Percentiles rank a stretch among this genome's conserved stretches.
Evolutionary conservation across 2,329 filamentous ascomycete genomes (phyloP).

Genomic region (Aspergillus pseudoviridinutans): DNA sequence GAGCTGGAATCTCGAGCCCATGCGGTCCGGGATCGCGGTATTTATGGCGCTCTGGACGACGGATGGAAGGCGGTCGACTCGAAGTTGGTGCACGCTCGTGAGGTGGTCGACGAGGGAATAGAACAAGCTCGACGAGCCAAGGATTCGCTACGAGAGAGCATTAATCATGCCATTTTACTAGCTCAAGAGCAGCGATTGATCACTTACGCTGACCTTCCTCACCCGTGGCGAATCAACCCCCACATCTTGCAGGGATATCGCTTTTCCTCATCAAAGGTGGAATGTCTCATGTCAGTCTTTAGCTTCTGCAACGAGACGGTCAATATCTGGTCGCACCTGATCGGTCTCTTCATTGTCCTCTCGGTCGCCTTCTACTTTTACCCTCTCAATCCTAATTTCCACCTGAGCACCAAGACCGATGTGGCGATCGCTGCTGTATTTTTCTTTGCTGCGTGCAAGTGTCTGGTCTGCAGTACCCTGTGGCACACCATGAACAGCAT

Average conservation of each 20-base stretch:
- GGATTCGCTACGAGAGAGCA: slow-evolving; percentile 75
- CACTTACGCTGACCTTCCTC: slow-evolving; percentile 81
- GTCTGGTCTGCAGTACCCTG: slow-evolving; percentile 87
- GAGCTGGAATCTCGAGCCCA: slow-evolving; percentile 82
- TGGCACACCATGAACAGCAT: slow-evolving; percentile 99
- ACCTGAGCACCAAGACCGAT: slow-evolving; percentile 78
- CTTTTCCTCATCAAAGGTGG: slow-evolving; percentile 85
- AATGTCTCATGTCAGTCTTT: slow-evolving; percentile 81
- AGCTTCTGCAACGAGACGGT: slow-evolving; percentile 85
- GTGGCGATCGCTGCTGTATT: slow-evolving; percentile 89
- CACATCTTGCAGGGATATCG: slow-evolving; percentile 91
- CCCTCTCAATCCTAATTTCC: slow-evolving; percentile 81
- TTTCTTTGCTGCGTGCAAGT: slow-evolving; percentile 94
- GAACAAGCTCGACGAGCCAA: slow-evolving; percentile 79
- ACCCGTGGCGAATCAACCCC: slow-evolving; percentile 91
- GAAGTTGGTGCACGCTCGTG: slow-evolving; percentile 67
- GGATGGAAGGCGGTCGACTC: slow-evolving; percentile 78
- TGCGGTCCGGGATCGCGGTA: slow-evolving; percentile 71
- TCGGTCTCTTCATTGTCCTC: slow-evolving; percentile 84
- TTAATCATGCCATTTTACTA: slow-evolving; percentile 70
- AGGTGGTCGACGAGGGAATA: slow-evolving; percentile 75
- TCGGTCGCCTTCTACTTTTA: slow-evolving; percentile 95
- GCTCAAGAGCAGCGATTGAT: slow-evolving; percentile 80
- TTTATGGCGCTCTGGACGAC: slow-evolving; percentile 74
- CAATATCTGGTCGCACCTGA: slow-evolving; percentile 95